These are phyloP conservation scores for Hypoxylon sp. DNA, from an alignment of 2,329 filamentous ascomycete genomes.

Conservation along the genomic window DNA sequence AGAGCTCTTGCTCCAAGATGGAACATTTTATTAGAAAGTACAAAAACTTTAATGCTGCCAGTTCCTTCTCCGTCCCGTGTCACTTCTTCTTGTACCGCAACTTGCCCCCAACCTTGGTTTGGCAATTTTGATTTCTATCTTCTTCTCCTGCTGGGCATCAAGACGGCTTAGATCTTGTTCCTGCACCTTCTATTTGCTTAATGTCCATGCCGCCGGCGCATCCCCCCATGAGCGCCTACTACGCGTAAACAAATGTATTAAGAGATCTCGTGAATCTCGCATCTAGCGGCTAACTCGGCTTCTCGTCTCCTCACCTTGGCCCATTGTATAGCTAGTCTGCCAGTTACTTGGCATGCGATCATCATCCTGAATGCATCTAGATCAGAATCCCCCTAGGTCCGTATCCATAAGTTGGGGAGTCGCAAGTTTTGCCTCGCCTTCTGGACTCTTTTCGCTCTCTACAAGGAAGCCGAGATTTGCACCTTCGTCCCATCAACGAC, in stretches of 20 bases:
- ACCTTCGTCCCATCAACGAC: constrained; percentile 48
- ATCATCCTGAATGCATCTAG: constrained; percentile 55
- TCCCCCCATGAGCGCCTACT: constrained; percentile 31
- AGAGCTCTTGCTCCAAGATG: constrained; percentile 30
- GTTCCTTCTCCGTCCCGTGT: constrained; percentile 28
- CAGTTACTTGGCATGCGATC: constrained; percentile 48
- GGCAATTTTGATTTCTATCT: constrained; percentile 16
- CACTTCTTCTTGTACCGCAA: constrained; percentile 33
- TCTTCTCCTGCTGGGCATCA: constrained; percentile 38
- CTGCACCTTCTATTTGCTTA: constrained; percentile 39
- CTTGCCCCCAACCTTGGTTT: constrained; percentile 20
- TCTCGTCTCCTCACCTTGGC: constrained; percentile 21
- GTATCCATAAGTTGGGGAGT: constrained; percentile 49
- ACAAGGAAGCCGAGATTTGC: constrained; percentile 41
- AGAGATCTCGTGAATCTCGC: constrained; percentile 38
- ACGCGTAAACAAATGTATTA: constrained; percentile 42
- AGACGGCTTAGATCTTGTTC: constrained; percentile 21
- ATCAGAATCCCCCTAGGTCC: constrained; percentile 44
- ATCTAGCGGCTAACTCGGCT: constrained; percentile 42
- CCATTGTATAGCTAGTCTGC: constrained; percentile 44
- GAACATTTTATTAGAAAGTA: constrained; percentile 33
- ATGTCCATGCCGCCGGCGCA: constrained; percentile 34
- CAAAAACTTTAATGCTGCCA: constrained; percentile 44
- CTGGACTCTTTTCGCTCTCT: constrained; percentile 40
- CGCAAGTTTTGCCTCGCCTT: constrained; percentile 44